Conservation (phyloP, 345 rosid genomes). For the Eucalyptus microcorys region DNA sequence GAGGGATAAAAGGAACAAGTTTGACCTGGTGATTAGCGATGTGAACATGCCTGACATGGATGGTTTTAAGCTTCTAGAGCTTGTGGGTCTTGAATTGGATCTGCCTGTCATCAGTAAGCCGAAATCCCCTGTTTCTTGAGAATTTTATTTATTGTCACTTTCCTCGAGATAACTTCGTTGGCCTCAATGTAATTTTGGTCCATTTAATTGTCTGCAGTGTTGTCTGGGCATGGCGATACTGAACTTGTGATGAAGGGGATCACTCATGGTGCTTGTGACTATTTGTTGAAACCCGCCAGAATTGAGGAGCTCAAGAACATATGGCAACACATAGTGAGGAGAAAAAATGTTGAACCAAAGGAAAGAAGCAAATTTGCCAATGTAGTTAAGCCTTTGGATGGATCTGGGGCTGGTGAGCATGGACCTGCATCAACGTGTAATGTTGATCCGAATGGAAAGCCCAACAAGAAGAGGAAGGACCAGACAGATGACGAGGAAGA, state of each 20-base stretch:
- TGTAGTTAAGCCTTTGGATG: constrained; percentile 18
- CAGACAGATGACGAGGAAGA: constrained; percentile 68
- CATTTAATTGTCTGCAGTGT: constrained; percentile 34
- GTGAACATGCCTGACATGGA: constrained; percentile 48
- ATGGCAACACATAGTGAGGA: constrained; percentile 93
- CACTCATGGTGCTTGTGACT: constrained; percentile 92
- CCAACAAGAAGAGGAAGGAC: constrained; percentile 61
- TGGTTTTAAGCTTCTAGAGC: constrained; percentile 44
- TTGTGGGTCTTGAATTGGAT: constrained; percentile 43
- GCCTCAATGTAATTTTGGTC: neutral
- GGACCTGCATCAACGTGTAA: constrained; percentile 13
- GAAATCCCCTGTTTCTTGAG: neutral
- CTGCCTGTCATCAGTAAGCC: constrained; percentile 45
- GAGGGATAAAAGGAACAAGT: constrained; percentile 21
- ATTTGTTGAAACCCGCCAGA: constrained; percentile 85
- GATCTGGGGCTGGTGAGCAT: constrained; percentile 7
- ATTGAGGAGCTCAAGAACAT: constrained; percentile 84
- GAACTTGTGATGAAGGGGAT: constrained; percentile 88
- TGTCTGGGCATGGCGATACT: constrained; percentile 72
- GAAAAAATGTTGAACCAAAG: constrained; percentile 29
- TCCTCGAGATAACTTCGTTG: neutral
- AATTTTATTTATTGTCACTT: neutral
- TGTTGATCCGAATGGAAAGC: constrained; percentile 44
- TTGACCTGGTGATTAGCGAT: constrained; percentile 36
- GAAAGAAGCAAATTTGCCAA: constrained; percentile 13